A percentile compares a stretch with the other conserved stretches of the same genome.
Evolutionary conservation across 2,329 filamentous ascomycete genomes (phyloP).

Genomic region (Penicillium hordei): DNA sequence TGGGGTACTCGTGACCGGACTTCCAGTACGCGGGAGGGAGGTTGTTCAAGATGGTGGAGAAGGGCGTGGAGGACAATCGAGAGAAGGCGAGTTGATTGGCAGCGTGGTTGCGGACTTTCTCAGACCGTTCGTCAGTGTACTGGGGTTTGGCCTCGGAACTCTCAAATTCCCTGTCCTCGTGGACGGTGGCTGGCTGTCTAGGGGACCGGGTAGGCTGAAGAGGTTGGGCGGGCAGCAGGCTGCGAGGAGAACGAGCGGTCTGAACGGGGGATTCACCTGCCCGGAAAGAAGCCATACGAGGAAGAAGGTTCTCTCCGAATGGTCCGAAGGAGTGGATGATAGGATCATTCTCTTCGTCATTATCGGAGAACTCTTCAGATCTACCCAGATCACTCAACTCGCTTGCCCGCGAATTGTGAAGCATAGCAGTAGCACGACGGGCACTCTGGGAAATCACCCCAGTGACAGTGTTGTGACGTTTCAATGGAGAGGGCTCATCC

Average conservation of each 20-base stretch:
- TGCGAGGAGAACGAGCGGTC: slow-evolving; percentile 33
- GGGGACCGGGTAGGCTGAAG: slow-evolving; percentile 36
- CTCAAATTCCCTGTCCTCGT: slow-evolving; percentile 23
- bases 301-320: slow-evolving; percentile 81
- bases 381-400: slow-evolving; percentile 39
- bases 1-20: slow-evolving; percentile 48
- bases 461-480: slow-evolving; percentile 32
- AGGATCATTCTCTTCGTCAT: slow-evolving; percentile 92
- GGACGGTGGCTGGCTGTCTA: slow-evolving; percentile 26
- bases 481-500: slow-evolving; percentile 62
- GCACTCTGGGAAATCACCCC: slow-evolving; percentile 34
- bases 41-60: slow-evolving; percentile 85
- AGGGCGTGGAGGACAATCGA: slow-evolving; percentile 82
- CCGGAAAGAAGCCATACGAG: slow-evolving; percentile 74
- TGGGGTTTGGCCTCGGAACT: slow-evolving; percentile 20
- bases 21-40: slow-evolving; percentile 66
- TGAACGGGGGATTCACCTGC: slow-evolving; percentile 63
- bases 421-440: slow-evolving; percentile 33
- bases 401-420: slow-evolving; percentile 36
- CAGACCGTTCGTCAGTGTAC: slow-evolving; percentile 28
- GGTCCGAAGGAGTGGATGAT: slow-evolving; percentile 90
- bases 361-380: slow-evolving; percentile 69
- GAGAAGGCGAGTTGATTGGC: slow-evolving; percentile 96
- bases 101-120: slow-evolving; percentile 69
- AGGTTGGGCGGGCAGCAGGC: slow-evolving; percentile 31